These are phyloP conservation scores for Lactifluus echinatus DNA, from an alignment of 768 basidiomycete species.

Conservation along the genomic window DNA sequence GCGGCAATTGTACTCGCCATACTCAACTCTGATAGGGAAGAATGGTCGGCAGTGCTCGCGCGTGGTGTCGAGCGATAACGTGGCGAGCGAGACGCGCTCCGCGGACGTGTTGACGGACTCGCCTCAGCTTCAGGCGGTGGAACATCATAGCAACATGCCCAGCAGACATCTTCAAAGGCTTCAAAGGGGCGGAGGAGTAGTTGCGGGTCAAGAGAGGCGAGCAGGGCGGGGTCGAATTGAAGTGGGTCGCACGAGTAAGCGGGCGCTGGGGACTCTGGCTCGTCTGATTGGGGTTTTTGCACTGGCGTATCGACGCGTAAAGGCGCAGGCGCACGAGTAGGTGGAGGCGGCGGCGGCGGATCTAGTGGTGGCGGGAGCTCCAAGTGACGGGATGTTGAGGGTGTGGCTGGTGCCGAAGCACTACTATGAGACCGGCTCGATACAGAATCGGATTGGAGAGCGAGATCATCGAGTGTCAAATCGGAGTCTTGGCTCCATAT, in stretches of 20 bases:
- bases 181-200: slow-evolving; percentile 5
- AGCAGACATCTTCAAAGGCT: slow-evolving; percentile 8
- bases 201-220: slow-evolving; percentile 9
- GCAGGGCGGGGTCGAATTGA: slow-evolving; percentile 10
- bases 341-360: background rate
- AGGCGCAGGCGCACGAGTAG: background rate
- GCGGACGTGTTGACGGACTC: too few relatives aligned
- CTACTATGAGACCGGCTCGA: slow-evolving; percentile 2
- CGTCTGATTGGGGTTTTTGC: background rate
- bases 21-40: background rate
- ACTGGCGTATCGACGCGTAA: background rate
- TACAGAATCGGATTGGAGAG: slow-evolving; percentile 13
- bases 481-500: slow-evolving; percentile 18
- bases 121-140: background rate
- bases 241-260: slow-evolving; percentile 11
- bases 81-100: background rate
- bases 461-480: slow-evolving; percentile 15
- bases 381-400: background rate
- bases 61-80: background rate
- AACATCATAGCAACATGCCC: background rate
- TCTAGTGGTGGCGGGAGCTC: background rate
- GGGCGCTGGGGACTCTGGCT: slow-evolving; percentile 9
- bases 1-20: background rate
- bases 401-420: slow-evolving; percentile 1
- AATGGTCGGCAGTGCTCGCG: background rate